Evolutionary conservation across 371 early-diverging fungal species (phyloP), one percentile per base, ranked within the genome.

Genomic region (Mitosporidium daphniae): DNA sequence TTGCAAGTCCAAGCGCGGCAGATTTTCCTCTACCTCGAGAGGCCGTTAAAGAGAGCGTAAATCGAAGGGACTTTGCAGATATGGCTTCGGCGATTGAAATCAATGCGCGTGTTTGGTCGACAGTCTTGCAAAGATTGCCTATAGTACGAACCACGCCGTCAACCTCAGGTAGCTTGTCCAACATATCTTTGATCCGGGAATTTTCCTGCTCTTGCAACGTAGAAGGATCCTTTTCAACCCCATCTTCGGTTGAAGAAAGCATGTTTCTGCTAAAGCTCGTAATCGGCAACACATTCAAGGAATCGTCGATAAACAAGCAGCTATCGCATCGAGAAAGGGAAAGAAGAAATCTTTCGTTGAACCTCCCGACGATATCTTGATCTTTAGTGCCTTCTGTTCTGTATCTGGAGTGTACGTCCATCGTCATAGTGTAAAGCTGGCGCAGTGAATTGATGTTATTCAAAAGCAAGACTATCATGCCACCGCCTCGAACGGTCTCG

Each of bases 21-120:
- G 93, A 91, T 50, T 98, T 98, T 42, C 98, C 98, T 34, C 98
- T 65, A 40, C 98, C 98, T 55, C 98, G 72, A 16, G 68, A 58
- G 13, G 98, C 93, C 2, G 89, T 93, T 38, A 97, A 51, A 0
- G 75, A 53, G 14, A 82, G 74, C 0, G 82, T 82, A 19, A 63
- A 59, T 21, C 71, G 61, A 20, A 82, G 51, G 1, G 66, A 63
- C 40, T 84, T 82, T 36, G 77, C 82, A 0, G 74, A 59, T 27
- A 82, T 75, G 3, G 69, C 69, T 30, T 82, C 84, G 18, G 77
- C 61, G 38, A 89, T 78, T 10, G 75, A 4, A 3, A 27, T n/a
- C 3, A 27, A 9, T 17, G 16, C 1, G 3, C 31, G 8, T 17
- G 14, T 26, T 33, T 91, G 93, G 41, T 95, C 93, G 24, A 67